Base-by-base conservation (phyloP, 202 grass and related monocot species). In the Setaria italica region DNA sequence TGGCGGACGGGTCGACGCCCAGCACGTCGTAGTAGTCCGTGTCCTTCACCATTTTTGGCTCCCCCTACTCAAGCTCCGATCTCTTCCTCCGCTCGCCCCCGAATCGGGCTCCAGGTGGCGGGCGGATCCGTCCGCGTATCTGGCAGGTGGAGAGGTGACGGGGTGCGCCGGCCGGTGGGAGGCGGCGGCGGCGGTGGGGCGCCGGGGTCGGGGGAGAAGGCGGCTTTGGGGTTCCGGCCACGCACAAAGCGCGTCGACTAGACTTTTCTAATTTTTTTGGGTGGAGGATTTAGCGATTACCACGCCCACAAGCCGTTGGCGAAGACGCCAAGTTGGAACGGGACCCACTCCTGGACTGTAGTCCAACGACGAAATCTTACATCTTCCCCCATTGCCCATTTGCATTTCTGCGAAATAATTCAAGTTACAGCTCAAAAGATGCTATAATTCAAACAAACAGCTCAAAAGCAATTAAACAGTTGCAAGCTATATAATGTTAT, bases 11-110 rank as follows among this genome's bases (percentile, higher is more conserved):
- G 72, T 55, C 80, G 15, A 99, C 90, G 41, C 89, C 95, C 54
- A 97, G 80, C 74, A 97, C 95, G 67, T 97, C 95, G 42, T 97
- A 97, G 89, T 97, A 97, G 25, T 78, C 87, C 19, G 95, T 97
- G 50, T 98, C 95, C 72, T 91, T 92, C 76, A 98, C 95, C 95
- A 93, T 66, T 66, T 19, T 95, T 80, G 87, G 82, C 85, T 70
- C 66, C 49, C 67, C n/a, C 74, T 15, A 25, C 62, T 42, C 32
- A 29, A 84, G 20, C 76, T 42, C 45, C 50, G 84, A 87, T 84
- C 85, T 74, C 69, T 51, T 4, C 74, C 64, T 34, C n/a, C 19
- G 50, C 88, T 56, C 50, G 50, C 42, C 21, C 46, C 37, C 83
- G 47, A 58, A 42, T 77, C 79, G 39, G 39, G 33, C 9, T n/a